These are phyloP conservation scores for Lactarius vividus DNA, from an alignment of 768 basidiomycete genomes.

Conservation along the genomic window DNA sequence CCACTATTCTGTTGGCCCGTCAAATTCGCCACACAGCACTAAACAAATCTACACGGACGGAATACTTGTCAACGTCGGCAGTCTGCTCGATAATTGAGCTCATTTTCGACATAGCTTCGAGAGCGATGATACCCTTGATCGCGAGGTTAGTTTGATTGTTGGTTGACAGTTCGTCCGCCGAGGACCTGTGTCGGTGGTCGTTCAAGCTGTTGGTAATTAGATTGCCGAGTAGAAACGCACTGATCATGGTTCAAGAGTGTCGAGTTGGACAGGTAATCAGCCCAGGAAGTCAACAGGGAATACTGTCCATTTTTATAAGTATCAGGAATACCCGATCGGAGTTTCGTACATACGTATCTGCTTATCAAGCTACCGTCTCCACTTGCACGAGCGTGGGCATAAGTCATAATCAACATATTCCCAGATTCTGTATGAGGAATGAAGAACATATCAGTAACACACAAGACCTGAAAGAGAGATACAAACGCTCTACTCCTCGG, in stretches of 20 bases:
- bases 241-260: too few species aligned
- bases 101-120: slow-evolving; percentile 61
- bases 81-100: slow-evolving; percentile 32
- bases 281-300: slow-evolving; percentile 9
- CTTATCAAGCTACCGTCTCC: slow-evolving; percentile 31
- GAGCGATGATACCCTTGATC: slow-evolving; percentile 68
- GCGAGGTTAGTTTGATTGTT: slow-evolving; percentile 68
- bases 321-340: background rate
- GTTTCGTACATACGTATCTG: slow-evolving; percentile 22
- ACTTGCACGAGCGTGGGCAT: slow-evolving; percentile 32
- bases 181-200: slow-evolving; percentile 8
- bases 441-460: too few species aligned
- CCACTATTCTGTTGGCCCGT: background rate
- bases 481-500: slow-evolving; percentile 20
- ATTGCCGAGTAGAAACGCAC: slow-evolving; percentile 17
- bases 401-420: slow-evolving; percentile 38
- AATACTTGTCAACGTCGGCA: slow-evolving; percentile 29
- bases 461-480: background rate
- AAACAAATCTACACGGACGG: slow-evolving; percentile 26
- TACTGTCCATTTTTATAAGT: slow-evolving; percentile 22
- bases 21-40: background rate
- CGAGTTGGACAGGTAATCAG: too few species aligned
- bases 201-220: background rate
- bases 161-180: slow-evolving; percentile 11
- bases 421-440: slow-evolving; percentile 29